Evolutionary conservation across 495 filamentous ascomycete species (phyloP), one percentile per base, ranked within the genome.

Genomic region (Thermothielavioides terrestris): DNA sequence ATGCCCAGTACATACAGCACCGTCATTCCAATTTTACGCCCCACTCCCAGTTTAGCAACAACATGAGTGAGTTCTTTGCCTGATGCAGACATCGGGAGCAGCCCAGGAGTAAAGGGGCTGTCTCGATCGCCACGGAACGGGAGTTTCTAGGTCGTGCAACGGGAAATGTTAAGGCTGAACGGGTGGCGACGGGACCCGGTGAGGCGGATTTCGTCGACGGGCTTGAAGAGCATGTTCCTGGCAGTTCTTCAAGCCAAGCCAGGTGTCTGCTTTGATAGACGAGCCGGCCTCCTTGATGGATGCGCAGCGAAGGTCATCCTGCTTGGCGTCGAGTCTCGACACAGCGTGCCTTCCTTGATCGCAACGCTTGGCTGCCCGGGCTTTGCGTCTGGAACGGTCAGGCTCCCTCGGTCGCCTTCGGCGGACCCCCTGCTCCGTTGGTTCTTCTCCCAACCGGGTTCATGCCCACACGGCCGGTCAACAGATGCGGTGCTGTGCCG

Each of bases 21-120:
- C 9, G 76, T 77, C 46, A 81, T 80, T 15, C 72, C 81, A 42
- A 82, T 56, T 1, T 78, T 4, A 83, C 47, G 17, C 70, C 78
- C 85, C 85, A 88, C 61, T 88, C 84, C 85, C 84, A 88, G 46
- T 58, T 74, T 41, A n/a, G n/a, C n/a, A n/a, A n/a, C n/a, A n/a
- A n/a, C n/a, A n/a, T n/a, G n/a, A n/a, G n/a, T n/a, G n/a, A n/a
- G n/a, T n/a, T n/a, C n/a, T n/a, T n/a, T n/a, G n/a, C n/a, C n/a
- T n/a, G n/a, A n/a, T n/a, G n/a, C n/a, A n/a, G n/a, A n/a, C n/a
- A n/a, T n/a, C n/a, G n/a, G n/a, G n/a, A n/a, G n/a, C n/a, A n/a
- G n/a, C n/a, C n/a, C n/a, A n/a, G n/a, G n/a, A n/a, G n/a, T n/a
- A n/a, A n/a, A n/a, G n/a, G n/a, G n/a, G n/a, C n/a, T n/a, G n/a